These are phyloP conservation scores for Naganishia cerealis DNA, from an alignment of 1,284 basidiomycete species.

Conservation along the genomic window DNA sequence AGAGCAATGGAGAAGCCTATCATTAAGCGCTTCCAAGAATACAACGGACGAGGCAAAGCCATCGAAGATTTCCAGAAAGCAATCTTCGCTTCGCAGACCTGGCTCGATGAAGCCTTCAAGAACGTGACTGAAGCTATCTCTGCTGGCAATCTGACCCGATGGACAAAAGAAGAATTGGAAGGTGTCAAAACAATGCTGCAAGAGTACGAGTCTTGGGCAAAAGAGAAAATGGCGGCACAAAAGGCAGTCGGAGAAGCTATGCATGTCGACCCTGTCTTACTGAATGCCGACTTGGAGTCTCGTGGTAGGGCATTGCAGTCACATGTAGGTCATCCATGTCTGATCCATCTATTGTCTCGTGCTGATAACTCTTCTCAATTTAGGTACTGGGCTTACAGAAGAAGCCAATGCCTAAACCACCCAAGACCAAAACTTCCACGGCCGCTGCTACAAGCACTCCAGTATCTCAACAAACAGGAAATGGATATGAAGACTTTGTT, in stretches of 20 bases:
- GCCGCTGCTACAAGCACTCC: background rate
- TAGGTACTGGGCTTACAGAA: slow-evolving; percentile 26
- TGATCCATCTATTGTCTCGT: background rate
- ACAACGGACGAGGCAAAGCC: slow-evolving; percentile 67
- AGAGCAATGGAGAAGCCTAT: slow-evolving; percentile 80
- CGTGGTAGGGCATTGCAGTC: slow-evolving; percentile 74
- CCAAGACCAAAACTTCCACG: slow-evolving; percentile 14
- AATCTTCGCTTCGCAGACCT: slow-evolving; percentile 63
- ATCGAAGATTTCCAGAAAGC: slow-evolving; percentile 67
- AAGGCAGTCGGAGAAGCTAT: slow-evolving; percentile 68
- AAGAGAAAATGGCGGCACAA: slow-evolving; percentile 75
- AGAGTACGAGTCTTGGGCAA: slow-evolving; percentile 77
- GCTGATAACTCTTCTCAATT: background rate
- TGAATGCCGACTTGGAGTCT: slow-evolving; percentile 76
- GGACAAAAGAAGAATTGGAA: slow-evolving; percentile 77
- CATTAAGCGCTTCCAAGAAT: slow-evolving; percentile 80
- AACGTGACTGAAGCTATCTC: slow-evolving; percentile 62
- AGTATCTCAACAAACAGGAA: slow-evolving; percentile 12
- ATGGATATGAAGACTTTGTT: background rate
- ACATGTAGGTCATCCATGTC: slow-evolving; percentile 57
- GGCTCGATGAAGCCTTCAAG: slow-evolving; percentile 72
- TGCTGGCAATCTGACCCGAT: slow-evolving; percentile 58
- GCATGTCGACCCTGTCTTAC: slow-evolving; percentile 69
- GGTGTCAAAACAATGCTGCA: slow-evolving; percentile 69
- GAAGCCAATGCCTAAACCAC: slow-evolving; percentile 31